Evolutionary conservation across 768 basidiomycete genomes (phyloP).

Genomic region (Naganishia onofrii): DNA sequence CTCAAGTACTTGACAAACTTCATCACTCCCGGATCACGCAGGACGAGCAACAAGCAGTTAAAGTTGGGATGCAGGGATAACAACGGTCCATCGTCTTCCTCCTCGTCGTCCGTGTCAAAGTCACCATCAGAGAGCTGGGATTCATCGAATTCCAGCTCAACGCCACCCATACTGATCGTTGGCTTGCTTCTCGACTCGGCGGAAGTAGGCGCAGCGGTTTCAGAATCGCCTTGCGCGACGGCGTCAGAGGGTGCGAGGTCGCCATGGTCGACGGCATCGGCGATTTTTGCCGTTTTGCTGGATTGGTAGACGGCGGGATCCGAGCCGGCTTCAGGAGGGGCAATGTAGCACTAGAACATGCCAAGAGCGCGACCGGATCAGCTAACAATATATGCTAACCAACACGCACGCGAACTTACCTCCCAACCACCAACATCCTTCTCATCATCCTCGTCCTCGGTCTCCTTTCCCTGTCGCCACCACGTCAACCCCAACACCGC

Average conservation of each 20-base stretch:
- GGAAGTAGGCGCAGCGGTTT: not conserved
- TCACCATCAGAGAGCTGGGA: conserved; percentile 51
- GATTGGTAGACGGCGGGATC: conserved; percentile 91
- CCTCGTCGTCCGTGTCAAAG: conserved; percentile 53
- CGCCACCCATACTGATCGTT: conserved; percentile 43
- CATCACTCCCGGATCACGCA: conserved; percentile 90
- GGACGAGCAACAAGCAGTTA: conserved; percentile 80
- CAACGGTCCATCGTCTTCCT: conserved; percentile 71
- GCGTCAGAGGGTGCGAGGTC: conserved; percentile 7
- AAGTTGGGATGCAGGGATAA: conserved; percentile 84
- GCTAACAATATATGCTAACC: not conserved
- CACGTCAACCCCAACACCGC: conserved; percentile 84
- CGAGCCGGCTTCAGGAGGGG: conserved; percentile 88
- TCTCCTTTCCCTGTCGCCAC: conserved; percentile 39
- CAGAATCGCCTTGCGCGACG: conserved; percentile 8
- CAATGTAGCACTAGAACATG: conserved; percentile 75
- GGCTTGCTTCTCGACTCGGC: conserved; percentile 28
- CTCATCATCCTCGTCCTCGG: conserved; percentile 48
- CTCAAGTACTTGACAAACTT: conserved; percentile 93
- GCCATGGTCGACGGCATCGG: conserved; percentile 29
- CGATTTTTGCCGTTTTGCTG: conserved; percentile 35
- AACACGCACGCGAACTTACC: conserved; percentile 54
- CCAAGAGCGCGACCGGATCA: not conserved
- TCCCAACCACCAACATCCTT: conserved; percentile 80
- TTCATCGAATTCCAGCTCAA: conserved; percentile 50